These are phyloP conservation scores for Ulota crispa DNA, from an alignment of 225 moss, liverwort and hornwort species.

Conservation along the genomic window DNA sequence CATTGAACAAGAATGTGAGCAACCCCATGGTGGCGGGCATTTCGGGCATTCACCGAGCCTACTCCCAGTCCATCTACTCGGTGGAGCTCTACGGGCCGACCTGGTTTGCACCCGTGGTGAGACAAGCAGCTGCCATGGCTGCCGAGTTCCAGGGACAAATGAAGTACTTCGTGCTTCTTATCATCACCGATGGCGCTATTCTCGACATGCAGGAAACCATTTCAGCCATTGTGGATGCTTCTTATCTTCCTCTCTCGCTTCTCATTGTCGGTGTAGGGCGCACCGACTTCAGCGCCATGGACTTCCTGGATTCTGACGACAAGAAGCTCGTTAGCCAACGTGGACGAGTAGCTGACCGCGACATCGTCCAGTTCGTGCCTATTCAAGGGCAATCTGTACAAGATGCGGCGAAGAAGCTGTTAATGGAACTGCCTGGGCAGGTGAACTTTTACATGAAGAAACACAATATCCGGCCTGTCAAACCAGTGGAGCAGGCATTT, in stretches of 20 bases:
- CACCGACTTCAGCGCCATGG: constrained; percentile 87
- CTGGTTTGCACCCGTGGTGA: constrained; percentile 79
- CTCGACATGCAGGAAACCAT: constrained; percentile 78
- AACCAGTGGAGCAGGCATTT: constrained; percentile 19
- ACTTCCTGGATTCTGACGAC: constrained; percentile 80
- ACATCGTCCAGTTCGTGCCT: constrained; percentile 93
- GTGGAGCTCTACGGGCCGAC: constrained; percentile 96
- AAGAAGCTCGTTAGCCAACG: constrained; percentile 52
- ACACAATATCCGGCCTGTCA: constrained; percentile 19
- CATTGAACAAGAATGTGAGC: constrained; percentile 39
- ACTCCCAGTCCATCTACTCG: constrained; percentile 67
- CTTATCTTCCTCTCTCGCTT: constrained; percentile 70
- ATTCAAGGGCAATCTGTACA: constrained; percentile 49
- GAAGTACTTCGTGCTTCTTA: constrained; percentile 90
- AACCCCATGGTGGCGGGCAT: constrained; percentile 70
- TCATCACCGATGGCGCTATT: constrained; percentile 93
- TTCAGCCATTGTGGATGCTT: constrained; percentile 76
- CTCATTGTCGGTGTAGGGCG: constrained; percentile 88
- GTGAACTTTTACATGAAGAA: constrained; percentile 70
- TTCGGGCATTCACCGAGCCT: constrained; percentile 67
- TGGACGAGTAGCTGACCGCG: constrained; percentile 66
- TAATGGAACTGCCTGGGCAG: constrained; percentile 84
- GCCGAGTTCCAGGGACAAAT: constrained; percentile 47
- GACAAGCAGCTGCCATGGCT: constrained; percentile 42
- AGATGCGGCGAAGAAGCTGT: constrained; percentile 60